Percentiles rank a stretch among this genome's conserved stretches.
Evolutionary conservation across 108 stramenopile genomes (phyloP).

Genomic region (Nannochloropsis gaditana): DNA sequence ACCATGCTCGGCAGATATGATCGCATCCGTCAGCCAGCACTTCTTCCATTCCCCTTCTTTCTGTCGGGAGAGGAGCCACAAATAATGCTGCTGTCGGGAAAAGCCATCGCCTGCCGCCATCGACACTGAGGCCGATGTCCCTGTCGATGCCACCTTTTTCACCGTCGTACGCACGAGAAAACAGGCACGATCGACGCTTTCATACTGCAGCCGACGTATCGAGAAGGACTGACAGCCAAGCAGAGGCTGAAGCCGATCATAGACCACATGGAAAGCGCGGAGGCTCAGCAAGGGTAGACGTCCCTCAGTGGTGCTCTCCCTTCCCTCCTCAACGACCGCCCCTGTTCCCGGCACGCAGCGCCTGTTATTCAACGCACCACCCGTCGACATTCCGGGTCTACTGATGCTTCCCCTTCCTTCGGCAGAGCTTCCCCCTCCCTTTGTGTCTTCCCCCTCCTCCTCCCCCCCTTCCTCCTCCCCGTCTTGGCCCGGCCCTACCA

Average conservation of each 20-base stretch:
- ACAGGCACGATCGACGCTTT: background rate
- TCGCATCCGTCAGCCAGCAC: background rate
- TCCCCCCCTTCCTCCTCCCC: background rate
- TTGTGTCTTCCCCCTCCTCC: background rate
- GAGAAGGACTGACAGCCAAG: constrained; percentile 12
- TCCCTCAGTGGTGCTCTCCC: background rate
- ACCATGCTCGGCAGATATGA: background rate
- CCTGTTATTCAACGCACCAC: background rate
- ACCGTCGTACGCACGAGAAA: constrained; percentile 5
- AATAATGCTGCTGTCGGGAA: background rate
- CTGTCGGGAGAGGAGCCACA: background rate
- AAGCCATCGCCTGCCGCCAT: background rate
- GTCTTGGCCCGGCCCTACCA: background rate
- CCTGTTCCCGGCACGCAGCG: too few species aligned
- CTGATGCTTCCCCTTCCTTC: background rate
- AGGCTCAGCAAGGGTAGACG: background rate
- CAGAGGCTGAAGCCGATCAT: constrained; percentile 3
- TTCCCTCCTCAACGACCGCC: background rate
- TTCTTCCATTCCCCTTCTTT: background rate
- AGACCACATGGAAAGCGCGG: background rate
- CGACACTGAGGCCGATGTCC: background rate
- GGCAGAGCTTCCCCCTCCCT: background rate
- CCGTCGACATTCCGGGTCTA: background rate
- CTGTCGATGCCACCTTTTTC: background rate
- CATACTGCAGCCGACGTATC: background rate